Percentiles rank a stretch among this genome's conserved stretches.
Conservation (phyloP, 1,284 basidiomycete genomes). For the Pyrrhoderma noxium region DNA sequence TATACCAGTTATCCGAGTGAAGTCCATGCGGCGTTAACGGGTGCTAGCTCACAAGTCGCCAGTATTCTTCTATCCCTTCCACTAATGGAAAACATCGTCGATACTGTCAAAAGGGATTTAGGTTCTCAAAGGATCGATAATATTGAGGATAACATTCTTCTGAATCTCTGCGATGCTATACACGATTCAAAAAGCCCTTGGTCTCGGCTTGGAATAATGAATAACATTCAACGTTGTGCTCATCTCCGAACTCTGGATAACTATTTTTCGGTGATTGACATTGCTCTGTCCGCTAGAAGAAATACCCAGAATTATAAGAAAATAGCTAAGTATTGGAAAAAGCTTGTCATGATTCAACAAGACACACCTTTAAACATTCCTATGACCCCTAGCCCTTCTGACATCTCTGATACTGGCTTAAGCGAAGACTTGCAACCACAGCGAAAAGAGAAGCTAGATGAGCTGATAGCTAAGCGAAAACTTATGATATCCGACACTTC, state of each 20-base stretch:
- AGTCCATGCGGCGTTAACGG: too few relatives aligned
- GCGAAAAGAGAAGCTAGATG: slow-evolving; percentile 5
- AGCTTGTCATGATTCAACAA: background rate
- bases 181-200: slow-evolving; percentile 7
- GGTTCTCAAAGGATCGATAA: background rate
- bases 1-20: too few relatives aligned
- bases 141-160: slow-evolving; percentile 1
- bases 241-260: slow-evolving; percentile 9
- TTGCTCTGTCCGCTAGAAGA: slow-evolving; percentile 10
- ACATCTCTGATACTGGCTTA: slow-evolving; percentile 15
- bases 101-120: background rate
- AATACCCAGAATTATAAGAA: slow-evolving; percentile 6
- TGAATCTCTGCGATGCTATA: background rate
- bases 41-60: too few relatives aligned
- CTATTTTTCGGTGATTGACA: slow-evolving; percentile 10
- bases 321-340: slow-evolving; percentile 14
- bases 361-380: background rate
- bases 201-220: background rate
- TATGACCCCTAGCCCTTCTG: slow-evolving; percentile 15
- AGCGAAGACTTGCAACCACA: background rate
- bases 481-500: background rate
- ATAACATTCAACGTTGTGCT: too few relatives aligned
- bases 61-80: slow-evolving; percentile 4
- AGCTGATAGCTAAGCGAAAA: slow-evolving; percentile 2
- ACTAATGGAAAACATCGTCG: slow-evolving; percentile 7